Evolutionary conservation across 1,139 yeast species (phyloP), one percentile per base, ranked within the genome.

Genomic region (Nakaseomyces sp.): DNA sequence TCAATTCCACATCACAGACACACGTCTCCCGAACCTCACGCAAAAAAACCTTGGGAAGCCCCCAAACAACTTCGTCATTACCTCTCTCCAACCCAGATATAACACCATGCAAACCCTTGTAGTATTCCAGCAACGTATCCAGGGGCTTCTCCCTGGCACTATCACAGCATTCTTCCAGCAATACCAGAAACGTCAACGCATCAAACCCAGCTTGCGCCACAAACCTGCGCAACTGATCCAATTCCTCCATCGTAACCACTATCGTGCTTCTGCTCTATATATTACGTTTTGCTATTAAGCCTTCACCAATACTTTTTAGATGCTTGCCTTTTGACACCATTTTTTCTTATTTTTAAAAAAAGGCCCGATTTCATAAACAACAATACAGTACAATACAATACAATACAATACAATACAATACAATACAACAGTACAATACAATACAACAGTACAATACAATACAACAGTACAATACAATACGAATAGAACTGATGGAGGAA

Each of bases 1-100:
- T 13, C 5, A 35, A 5, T 17, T 20, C 38, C 1, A n/a, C 18
- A 35, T 35, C 28, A 5, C 8, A n/a, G 4, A 35, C n/a, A 35
- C 13, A 20, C 17, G 13, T 35, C 7, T 20, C 26, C 12, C 38
- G 20, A 4, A 35, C 13, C n/a, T 35, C 28, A 13, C 18, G 7
- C 5, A 35, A 5, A 7, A 35, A 22, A n/a, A 16, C 38, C 12
- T 35, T 35, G 5, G 38, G 38, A 17, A 35, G n/a, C 5, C 38
- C 38, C 38, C 38, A 35, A 9, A 35, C 18, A 8, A 35, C 28
- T 28, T 35, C 38, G 4, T 35, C 38, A 12, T 35, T 32, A 10
- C 18, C 24, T 2, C 36, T 24, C 5, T 32, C 24, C 24, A 17
- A 18, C n/a, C 9, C 18, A 4, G 24, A 10, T 8, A 32, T 17